phyloP scores from a whole-genome alignment of 2,329 filamentous ascomycete genomes.

The Colletotrichum graminicola region DNA sequence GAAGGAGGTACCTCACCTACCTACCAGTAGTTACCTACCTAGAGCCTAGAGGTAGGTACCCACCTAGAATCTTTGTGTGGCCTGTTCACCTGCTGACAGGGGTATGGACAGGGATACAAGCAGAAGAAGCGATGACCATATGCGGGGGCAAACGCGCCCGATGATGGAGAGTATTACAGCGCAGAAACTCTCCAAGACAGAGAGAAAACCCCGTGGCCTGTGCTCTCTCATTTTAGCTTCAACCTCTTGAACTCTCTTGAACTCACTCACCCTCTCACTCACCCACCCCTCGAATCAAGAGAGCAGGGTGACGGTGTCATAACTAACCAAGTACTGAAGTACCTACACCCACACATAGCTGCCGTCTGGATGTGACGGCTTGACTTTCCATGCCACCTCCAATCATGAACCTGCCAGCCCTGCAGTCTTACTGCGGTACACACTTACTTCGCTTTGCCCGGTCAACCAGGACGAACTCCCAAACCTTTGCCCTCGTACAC shows the following conservation, averaged over 20 bases:
- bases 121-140: conserved; percentile 4
- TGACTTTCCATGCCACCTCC: conserved; percentile 15
- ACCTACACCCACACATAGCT: no score
- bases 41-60: background rate
- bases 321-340: background rate
- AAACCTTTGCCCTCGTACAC: background rate
- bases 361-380: background rate
- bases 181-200: background rate
- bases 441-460: conserved; percentile 22
- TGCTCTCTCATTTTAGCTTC: conserved; percentile 7
- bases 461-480: conserved; percentile 8
- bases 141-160: conserved; percentile 35
- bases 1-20: background rate
- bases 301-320: background rate
- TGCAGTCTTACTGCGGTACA: conserved; percentile 3
- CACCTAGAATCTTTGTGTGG: background rate
- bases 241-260: background rate
- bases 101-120: conserved; percentile 15
- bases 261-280: background rate
- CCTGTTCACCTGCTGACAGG: background rate
- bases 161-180: conserved; percentile 14
- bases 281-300: background rate
- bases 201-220: conserved; percentile 13
- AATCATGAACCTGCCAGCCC: conserved; percentile 12
- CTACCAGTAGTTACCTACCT: background rate